These are phyloP conservation scores for Neurospora terricola DNA, from an alignment of 495 filamentous ascomycete genomes.

Conservation along the genomic window DNA sequence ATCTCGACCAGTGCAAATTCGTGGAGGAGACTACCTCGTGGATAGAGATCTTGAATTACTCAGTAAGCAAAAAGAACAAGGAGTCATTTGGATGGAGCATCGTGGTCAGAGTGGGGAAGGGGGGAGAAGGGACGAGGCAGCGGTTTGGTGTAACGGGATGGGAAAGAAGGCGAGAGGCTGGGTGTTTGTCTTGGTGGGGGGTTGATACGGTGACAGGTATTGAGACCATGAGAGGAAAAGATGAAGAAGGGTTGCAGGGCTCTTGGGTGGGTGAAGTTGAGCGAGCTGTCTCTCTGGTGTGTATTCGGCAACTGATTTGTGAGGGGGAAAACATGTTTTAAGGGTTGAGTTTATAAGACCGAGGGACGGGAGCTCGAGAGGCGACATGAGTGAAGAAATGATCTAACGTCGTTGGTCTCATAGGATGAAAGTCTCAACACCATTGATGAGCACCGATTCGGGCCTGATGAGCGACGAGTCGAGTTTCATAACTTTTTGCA, in stretches of 20 bases:
- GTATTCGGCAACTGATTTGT: background rate
- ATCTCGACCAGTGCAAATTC: constrained; percentile 31
- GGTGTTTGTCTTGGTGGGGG: background rate
- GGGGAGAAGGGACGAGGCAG: background rate
- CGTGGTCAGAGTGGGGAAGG: background rate
- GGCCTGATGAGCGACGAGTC: constrained; percentile 28
- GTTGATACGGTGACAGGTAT: background rate
- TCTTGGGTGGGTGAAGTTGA: background rate
- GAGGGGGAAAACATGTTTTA: background rate
- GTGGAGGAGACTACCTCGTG: constrained; percentile 40
- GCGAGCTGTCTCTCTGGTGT: background rate
- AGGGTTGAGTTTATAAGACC: background rate
- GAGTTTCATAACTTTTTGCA: constrained; percentile 46
- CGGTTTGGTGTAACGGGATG: background rate
- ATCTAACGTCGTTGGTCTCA: background rate
- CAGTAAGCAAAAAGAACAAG: constrained; percentile 26
- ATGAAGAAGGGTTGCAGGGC: background rate
- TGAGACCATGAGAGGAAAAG: background rate
- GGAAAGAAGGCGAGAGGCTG: background rate
- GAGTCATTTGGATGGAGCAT: background rate
- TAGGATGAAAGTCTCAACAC: constrained; percentile 34
- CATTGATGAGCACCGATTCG: constrained; percentile 35
- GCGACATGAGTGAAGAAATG: background rate
- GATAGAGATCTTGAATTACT: constrained; percentile 46
- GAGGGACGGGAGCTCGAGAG: background rate